Percentiles rank a stretch among this genome's conserved stretches.
Conservation (phyloP, 139 green algal species). For the Closterium sp. region DNA sequence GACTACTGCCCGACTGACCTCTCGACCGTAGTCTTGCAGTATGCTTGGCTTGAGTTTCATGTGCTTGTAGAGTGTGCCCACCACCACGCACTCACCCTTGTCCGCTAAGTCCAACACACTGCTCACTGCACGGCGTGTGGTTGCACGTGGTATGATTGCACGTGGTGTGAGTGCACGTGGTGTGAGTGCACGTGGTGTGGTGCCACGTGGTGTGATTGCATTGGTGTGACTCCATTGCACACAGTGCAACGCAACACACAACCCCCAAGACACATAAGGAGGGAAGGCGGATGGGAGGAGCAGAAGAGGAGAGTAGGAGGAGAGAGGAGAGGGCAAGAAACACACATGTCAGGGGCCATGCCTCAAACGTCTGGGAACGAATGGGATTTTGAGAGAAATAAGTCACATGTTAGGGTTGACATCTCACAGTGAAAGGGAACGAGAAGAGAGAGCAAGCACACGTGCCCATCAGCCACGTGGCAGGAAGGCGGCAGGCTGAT, state of each 20-base stretch:
- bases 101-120: slow-evolving; percentile 80
- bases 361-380: too few species aligned
- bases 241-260: too few species aligned
- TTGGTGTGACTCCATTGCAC: too few species aligned
- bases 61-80: slow-evolving; percentile 96
- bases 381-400: too few species aligned
- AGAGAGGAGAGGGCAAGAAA: too few species aligned
- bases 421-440: neutral
- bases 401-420: too few species aligned
- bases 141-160: neutral
- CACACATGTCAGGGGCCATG: too few species aligned
- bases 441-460: neutral
- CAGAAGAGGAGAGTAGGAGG: too few species aligned
- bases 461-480: neutral
- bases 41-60: slow-evolving; percentile 94
- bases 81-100: slow-evolving; percentile 68
- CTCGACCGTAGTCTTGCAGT: slow-evolving; percentile 91
- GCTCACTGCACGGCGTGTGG: slow-evolving; percentile 55
- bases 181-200: neutral
- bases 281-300: neutral
- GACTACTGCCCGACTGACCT: slow-evolving; percentile 29
- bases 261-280: too few species aligned
- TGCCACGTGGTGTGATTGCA: too few species aligned
- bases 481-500: neutral
- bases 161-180: neutral